Percentiles rank a stretch among this genome's conserved stretches.
phyloP scores from a whole-genome alignment of 192 early-diverging fungal genomes.

The Coemansia sp. region DNA sequence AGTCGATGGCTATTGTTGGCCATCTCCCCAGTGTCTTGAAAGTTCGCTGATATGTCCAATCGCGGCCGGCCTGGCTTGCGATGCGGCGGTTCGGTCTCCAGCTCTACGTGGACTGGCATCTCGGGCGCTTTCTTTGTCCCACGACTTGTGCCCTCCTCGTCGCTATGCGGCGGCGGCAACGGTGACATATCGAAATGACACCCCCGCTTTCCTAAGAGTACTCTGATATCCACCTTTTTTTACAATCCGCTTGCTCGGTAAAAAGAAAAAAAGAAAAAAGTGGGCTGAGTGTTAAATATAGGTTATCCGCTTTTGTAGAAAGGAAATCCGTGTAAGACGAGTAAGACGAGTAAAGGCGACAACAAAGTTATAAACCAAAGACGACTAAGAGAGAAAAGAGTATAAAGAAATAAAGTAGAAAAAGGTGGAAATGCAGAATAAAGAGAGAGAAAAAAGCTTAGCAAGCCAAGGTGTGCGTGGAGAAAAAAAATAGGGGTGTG shows the following conservation, averaged over 20 bases:
- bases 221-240: constrained; percentile 49
- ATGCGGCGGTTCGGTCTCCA: constrained; percentile 49
- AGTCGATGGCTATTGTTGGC: constrained; percentile 56
- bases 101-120: constrained; percentile 19
- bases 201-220: constrained; percentile 21
- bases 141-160: neutral
- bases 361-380: neutral
- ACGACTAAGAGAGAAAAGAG: neutral
- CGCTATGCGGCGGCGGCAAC: neutral
- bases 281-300: constrained; percentile 10
- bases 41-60: constrained; percentile 51
- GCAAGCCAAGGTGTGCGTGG: neutral
- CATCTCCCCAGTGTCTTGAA: constrained; percentile 56
- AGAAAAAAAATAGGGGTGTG: neutral
- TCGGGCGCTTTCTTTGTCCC: neutral
- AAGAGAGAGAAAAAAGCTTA: neutral
- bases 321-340: neutral
- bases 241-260: neutral
- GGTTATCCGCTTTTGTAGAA: constrained; percentile 3
- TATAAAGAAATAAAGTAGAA: neutral
- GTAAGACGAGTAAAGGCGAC: neutral
- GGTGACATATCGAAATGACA: constrained; percentile 2
- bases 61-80: constrained; percentile 55
- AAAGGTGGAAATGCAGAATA: neutral
- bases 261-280: neutral